Evolutionary conservation across 225 moss, liverwort and hornwort species (phyloP).

Genomic region (Bryoerythrophyllum caledonicum): DNA sequence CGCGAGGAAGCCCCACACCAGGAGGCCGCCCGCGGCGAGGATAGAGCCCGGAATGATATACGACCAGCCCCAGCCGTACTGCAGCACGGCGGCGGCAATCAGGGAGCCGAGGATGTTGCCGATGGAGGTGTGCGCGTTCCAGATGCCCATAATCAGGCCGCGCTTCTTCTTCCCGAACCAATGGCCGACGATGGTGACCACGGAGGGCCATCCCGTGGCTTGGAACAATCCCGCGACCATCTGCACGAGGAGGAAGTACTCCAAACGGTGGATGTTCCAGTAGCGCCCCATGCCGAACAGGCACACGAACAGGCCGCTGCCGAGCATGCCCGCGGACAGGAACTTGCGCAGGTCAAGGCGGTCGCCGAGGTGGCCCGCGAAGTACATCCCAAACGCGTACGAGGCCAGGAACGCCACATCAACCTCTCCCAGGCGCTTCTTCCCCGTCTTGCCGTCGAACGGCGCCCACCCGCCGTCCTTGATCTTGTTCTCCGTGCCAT

Average conservation of each 20-base stretch:
- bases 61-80: slow-evolving; percentile 88
- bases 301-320: slow-evolving; percentile 77
- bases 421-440: slow-evolving; percentile 76
- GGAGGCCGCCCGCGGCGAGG: slow-evolving; percentile 53
- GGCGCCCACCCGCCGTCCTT: slow-evolving; percentile 67
- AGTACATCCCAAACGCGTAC: slow-evolving; percentile 88
- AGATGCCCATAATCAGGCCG: slow-evolving; percentile 87
- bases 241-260: slow-evolving; percentile 68
- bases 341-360: slow-evolving; percentile 78
- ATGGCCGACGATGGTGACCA: slow-evolving; percentile 83
- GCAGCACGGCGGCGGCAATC: slow-evolving; percentile 59
- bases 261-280: slow-evolving; percentile 66
- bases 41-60: slow-evolving; percentile 77
- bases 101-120: slow-evolving; percentile 84
- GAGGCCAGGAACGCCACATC: slow-evolving; percentile 83
- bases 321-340: slow-evolving; percentile 72
- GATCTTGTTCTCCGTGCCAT: slow-evolving; percentile 3
- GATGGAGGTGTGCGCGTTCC: slow-evolving; percentile 90
- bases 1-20: slow-evolving; percentile 72
- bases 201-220: slow-evolving; percentile 88
- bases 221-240: slow-evolving; percentile 79
- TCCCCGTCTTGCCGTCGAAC: slow-evolving; percentile 74
- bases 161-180: slow-evolving; percentile 82
- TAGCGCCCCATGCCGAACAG: slow-evolving; percentile 72
- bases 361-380: slow-evolving; percentile 87